Conservation (phyloP, 2,329 filamentous ascomycete genomes). For the Cladosporium sp. region DNA sequence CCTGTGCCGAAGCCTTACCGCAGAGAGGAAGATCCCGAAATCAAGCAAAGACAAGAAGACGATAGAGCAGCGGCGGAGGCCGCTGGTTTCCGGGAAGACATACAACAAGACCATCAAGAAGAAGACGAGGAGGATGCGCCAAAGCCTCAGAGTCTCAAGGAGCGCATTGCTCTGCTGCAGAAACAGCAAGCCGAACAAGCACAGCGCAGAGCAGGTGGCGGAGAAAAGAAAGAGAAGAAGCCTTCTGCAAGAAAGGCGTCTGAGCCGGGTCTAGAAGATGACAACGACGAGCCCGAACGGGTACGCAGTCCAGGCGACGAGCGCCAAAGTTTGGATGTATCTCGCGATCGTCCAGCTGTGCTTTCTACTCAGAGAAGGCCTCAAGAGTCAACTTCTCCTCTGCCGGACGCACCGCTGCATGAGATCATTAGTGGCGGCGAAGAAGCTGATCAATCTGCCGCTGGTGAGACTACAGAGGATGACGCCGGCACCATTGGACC, state of each 20-base stretch:
- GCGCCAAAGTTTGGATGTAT: conserved; percentile 41
- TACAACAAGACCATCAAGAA: conserved; percentile 47
- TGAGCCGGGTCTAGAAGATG: conserved; percentile 43
- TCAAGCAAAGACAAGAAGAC: conserved; percentile 64
- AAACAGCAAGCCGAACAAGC: conserved; percentile 92
- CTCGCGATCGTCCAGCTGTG: conserved; percentile 38
- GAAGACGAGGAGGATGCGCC: conserved; percentile 74
- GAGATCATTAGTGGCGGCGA: conserved; percentile 63
- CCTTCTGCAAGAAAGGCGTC: conserved; percentile 60
- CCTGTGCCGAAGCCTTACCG: conserved; percentile 75
- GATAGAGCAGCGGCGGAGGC: conserved; percentile 66
- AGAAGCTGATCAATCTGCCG: conserved; percentile 65
- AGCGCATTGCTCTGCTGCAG: conserved; percentile 90
- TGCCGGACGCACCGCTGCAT: conserved; percentile 42
- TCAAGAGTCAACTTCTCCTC: conserved; percentile 40
- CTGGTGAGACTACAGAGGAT: conserved; percentile 63
- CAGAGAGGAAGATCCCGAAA: conserved; percentile 78
- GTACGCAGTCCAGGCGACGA: conserved; percentile 34
- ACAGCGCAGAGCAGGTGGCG: conserved; percentile 73
- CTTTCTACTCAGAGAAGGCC: conserved; percentile 38
- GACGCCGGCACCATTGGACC: conserved; percentile 64
- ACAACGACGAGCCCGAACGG: conserved; percentile 40
- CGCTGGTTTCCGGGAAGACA: conserved; percentile 55
- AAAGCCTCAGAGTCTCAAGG: conserved; percentile 90
- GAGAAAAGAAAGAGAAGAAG: conserved; percentile 85